Evolutionary conservation across 2,329 filamentous ascomycete species (phyloP).

Genomic region (Fonsecaea nubica): DNA sequence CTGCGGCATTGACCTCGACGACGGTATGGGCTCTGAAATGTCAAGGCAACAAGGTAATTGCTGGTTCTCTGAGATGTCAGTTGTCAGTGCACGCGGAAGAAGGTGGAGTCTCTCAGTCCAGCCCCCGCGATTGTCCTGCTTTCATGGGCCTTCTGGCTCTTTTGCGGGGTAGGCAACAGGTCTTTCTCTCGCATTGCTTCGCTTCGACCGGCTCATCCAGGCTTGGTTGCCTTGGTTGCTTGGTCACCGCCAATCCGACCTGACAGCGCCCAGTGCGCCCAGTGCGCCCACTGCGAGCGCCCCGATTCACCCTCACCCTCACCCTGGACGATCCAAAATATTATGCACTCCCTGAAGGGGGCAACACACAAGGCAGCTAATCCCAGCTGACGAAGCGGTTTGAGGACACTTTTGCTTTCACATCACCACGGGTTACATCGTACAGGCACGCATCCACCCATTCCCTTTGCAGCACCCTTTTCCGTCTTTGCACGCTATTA

Average conservation of each 20-base stretch:
- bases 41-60: neutral
- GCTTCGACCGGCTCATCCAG: neutral
- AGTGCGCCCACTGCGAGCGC: no score
- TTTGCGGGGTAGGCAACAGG: neutral
- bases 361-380: neutral
- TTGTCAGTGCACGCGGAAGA: conserved; percentile 1
- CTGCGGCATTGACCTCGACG: neutral
- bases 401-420: neutral
- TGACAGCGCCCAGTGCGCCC: neutral
- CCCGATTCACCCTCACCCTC: no score
- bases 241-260: conserved; percentile 4
- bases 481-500: neutral
- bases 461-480: neutral
- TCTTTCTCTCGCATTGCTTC: neutral
- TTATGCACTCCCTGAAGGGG: neutral
- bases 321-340: neutral
- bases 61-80: neutral
- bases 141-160: neutral
- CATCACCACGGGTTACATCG: conserved; percentile 2
- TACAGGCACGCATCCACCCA: neutral
- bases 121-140: neutral
- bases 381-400: conserved; percentile 4
- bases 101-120: neutral
- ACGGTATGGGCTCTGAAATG: neutral
- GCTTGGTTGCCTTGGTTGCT: neutral